phyloP scores from a whole-genome alignment of 768 basidiomycete genomes.

The Russula compacta region DNA sequence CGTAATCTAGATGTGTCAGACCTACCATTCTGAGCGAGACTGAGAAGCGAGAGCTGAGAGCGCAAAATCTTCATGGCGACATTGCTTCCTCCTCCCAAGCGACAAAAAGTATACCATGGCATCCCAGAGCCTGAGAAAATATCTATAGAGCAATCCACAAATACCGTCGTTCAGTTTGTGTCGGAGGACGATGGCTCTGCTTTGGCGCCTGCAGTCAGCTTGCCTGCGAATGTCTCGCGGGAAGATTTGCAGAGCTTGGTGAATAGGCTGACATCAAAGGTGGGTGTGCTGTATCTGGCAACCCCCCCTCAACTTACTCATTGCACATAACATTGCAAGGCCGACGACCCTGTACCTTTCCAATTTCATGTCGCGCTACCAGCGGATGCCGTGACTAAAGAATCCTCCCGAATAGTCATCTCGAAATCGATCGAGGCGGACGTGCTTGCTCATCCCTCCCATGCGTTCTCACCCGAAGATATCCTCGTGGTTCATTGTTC shows the following conservation, averaged over 20 bases:
- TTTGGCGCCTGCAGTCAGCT: constrained; percentile 79
- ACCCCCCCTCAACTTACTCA: constrained; percentile 4
- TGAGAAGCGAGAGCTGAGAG: not conserved
- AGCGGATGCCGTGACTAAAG: constrained; percentile 37
- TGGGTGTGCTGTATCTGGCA: constrained; percentile 27
- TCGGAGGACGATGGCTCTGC: constrained; percentile 75
- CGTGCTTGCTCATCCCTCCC: constrained; percentile 63
- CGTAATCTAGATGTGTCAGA: constrained; percentile 6
- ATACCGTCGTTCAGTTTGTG: constrained; percentile 86
- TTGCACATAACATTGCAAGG: constrained; percentile 30
- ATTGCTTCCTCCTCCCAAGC: constrained; percentile 79
- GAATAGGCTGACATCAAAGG: constrained; percentile 75
- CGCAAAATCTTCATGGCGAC: constrained; percentile 54
- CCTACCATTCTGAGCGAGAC: not conserved
- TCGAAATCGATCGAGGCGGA: constrained; percentile 78
- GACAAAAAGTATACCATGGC: constrained; percentile 75
- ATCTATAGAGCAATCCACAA: constrained; percentile 39
- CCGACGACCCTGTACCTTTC: constrained; percentile 88
- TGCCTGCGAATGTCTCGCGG: constrained; percentile 79
- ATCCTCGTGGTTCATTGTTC: constrained; percentile 83
- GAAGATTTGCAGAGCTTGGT: constrained; percentile 83
- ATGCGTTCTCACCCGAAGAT: constrained; percentile 75
- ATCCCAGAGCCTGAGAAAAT: constrained; percentile 55
- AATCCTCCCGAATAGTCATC: constrained; percentile 70
- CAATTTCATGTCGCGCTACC: constrained; percentile 79